Conservation (phyloP, 345 rosid genomes). For the Gossypium thurberi region DNA sequence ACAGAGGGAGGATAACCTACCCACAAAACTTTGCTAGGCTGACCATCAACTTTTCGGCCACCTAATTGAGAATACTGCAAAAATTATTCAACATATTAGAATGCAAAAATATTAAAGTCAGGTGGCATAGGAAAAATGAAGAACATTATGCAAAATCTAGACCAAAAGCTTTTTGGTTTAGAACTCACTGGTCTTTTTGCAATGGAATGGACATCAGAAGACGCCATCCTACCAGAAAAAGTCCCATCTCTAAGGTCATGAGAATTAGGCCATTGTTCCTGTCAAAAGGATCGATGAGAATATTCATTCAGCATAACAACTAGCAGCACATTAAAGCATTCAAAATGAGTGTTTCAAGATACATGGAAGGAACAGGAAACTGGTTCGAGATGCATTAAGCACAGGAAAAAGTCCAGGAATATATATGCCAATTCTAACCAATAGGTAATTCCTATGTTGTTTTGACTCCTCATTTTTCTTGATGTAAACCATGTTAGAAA, state of each 20-base stretch:
- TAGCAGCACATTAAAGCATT: not conserved
- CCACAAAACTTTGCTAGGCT: constrained; percentile 82
- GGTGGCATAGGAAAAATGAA: not conserved
- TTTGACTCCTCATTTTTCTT: not conserved
- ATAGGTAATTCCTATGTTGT: not conserved
- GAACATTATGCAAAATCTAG: not conserved
- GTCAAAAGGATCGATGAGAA: constrained; percentile 14
- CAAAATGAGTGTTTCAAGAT: constrained; percentile 4
- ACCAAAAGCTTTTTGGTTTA: not conserved
- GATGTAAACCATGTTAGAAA: not conserved
- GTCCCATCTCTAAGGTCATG: constrained; percentile 47
- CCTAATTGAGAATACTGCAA: constrained; percentile 48
- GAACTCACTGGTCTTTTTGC: constrained; percentile 52
- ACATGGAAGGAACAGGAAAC: not conserved
- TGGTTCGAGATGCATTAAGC: not conserved
- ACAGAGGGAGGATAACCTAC: constrained; percentile 92
- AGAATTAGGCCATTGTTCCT: constrained; percentile 60
- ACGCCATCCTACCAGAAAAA: constrained; percentile 34
- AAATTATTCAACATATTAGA: constrained; percentile 11
- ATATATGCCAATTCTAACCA: not conserved
- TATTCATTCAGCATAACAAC: not conserved
- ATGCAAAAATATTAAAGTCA: not conserved
- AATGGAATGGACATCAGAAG: constrained; percentile 30
- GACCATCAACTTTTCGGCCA: constrained; percentile 50
- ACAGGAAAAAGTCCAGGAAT: not conserved